Percentiles rank a stretch among this genome's conserved stretches.
Evolutionary conservation across 73 alveolate species (phyloP).

Genomic region (Paramecium tetraurelia): DNA sequence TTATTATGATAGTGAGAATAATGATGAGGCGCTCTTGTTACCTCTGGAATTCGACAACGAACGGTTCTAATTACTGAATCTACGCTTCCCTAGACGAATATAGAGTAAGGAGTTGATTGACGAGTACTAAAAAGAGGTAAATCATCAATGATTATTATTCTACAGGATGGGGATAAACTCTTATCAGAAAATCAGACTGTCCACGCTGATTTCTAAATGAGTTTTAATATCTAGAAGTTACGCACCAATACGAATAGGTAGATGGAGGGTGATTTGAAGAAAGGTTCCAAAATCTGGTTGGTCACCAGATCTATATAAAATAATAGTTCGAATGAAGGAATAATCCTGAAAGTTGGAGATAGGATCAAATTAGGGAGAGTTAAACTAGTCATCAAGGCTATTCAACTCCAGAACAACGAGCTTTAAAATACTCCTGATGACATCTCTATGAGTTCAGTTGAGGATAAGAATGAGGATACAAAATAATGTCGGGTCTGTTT

Average conservation of each 20-base stretch:
- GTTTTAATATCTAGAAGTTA: neutral
- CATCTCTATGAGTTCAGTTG: neutral
- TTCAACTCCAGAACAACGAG: neutral
- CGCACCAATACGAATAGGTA: neutral
- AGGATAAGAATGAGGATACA: neutral
- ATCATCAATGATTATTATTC: neutral
- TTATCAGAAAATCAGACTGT: constrained; percentile 14
- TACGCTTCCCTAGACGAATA: neutral
- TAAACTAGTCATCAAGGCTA: constrained; percentile 61
- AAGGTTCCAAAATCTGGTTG: constrained; percentile 33
- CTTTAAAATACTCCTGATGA: neutral
- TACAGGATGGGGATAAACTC: neutral
- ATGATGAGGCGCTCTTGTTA: neutral
- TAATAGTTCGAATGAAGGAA: constrained; percentile 57
- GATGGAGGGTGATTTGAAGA: neutral
- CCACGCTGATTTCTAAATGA: neutral
- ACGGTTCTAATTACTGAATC: neutral
- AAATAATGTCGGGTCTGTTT: constrained; percentile 54
- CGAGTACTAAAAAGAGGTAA: neutral
- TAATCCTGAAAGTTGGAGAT: constrained; percentile 62
- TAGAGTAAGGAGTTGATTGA: neutral
- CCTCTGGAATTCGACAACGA: constrained; percentile 1
- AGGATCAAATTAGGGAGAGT: constrained; percentile 69
- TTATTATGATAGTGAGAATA: neutral
- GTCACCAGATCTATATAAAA: constrained; percentile 40